phyloP scores from a whole-genome alignment of 495 filamentous ascomycete species.

The Penicillium soppii region DNA sequence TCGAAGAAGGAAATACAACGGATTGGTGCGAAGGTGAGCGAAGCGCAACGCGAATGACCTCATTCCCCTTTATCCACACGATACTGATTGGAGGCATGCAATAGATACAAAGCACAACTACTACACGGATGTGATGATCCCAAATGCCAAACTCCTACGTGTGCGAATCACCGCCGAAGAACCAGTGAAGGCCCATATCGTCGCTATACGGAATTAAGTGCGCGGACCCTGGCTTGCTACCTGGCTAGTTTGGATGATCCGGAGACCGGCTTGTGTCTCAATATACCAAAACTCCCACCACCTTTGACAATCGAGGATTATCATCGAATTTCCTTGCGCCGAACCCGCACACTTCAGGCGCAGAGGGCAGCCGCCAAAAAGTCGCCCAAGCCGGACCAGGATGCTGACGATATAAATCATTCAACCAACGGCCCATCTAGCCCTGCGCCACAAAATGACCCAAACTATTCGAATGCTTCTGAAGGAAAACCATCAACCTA shows the following conservation, averaged over 20 bases:
- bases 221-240: constrained; percentile 74
- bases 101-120: constrained; percentile 80
- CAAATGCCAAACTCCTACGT: constrained; percentile 73
- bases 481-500: background rate
- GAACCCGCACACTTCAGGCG: constrained; percentile 24
- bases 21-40: constrained; percentile 51
- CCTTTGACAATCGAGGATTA: constrained; percentile 28
- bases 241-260: constrained; percentile 80
- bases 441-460: background rate
- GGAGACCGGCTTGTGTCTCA: constrained; percentile 68
- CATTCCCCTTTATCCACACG: background rate
- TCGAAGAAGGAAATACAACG: constrained; percentile 50
- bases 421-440: background rate
- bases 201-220: constrained; percentile 66
- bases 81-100: constrained; percentile 7
- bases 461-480: background rate
- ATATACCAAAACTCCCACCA: constrained; percentile 37
- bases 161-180: constrained; percentile 73
- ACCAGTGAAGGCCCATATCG: constrained; percentile 67
- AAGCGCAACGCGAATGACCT: constrained; percentile 8
- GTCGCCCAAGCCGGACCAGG: background rate
- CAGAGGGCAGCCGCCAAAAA: constrained; percentile 9
- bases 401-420: background rate
- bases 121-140: constrained; percentile 72
- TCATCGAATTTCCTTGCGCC: constrained; percentile 30